Conservation (phyloP, 108 stramenopile genomes). For the Pseudonitzschia delicatissima region DNA sequence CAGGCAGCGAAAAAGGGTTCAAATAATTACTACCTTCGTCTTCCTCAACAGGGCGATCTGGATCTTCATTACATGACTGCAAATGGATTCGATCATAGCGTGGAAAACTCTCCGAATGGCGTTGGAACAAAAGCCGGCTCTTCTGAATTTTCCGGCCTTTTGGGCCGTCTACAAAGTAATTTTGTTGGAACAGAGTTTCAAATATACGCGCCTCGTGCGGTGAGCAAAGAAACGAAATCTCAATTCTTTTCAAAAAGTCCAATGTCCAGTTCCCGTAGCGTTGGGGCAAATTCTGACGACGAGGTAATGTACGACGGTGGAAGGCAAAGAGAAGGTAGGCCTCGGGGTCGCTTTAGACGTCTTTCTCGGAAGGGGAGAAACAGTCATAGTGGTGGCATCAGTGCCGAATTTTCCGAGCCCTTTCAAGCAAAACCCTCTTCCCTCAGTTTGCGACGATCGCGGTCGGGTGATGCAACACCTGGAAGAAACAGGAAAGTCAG, state of each 20-base stretch:
- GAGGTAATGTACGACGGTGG: constrained; percentile 37
- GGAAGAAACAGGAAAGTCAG: constrained; percentile 48
- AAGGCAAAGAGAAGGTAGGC: constrained; percentile 22
- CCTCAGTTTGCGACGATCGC: constrained; percentile 9
- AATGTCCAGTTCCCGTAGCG: neutral
- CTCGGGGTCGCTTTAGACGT: constrained; percentile 15
- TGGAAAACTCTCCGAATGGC: constrained; percentile 15
- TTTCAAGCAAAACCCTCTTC: neutral
- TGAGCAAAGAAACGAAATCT: neutral
- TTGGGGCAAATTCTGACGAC: constrained; percentile 24
- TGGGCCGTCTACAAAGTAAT: constrained; percentile 80
- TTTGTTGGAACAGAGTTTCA: constrained; percentile 88
- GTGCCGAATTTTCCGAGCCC: neutral
- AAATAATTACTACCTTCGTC: constrained; percentile 69
- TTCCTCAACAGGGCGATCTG: constrained; percentile 67
- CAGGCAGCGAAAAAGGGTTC: constrained; percentile 58
- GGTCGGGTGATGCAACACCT: constrained; percentile 21
- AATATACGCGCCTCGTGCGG: constrained; percentile 45
- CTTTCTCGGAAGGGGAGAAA: constrained; percentile 9
- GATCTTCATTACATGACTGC: constrained; percentile 55
- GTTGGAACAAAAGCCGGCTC: constrained; percentile 1
- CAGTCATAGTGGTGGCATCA: neutral
- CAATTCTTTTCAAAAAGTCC: neutral
- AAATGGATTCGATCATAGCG: constrained; percentile 22
- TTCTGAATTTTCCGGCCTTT: constrained; percentile 12